phyloP scores from a whole-genome alignment of 257 asterid genomes.

The Jacaranda mimosifolia region DNA sequence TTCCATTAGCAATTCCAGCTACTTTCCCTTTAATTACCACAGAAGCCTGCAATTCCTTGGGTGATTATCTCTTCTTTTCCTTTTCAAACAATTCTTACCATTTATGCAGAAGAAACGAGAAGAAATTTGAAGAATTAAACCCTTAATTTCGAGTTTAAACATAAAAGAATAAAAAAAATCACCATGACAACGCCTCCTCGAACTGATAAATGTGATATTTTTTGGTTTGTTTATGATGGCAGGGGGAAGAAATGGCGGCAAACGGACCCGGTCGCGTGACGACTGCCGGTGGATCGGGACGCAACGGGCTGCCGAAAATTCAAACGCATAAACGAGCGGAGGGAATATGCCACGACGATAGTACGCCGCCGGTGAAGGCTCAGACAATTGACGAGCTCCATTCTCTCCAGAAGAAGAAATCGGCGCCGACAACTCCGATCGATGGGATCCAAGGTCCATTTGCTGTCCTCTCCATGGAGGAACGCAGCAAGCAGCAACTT shows the following conservation, averaged over 20 bases:
- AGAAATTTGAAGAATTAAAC: not conserved
- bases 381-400: constrained; percentile 57
- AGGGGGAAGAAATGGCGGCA: constrained; percentile 45
- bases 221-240: not conserved
- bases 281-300: constrained; percentile 26
- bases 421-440: constrained; percentile 55
- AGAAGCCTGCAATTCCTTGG: not conserved
- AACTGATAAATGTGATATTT: not conserved
- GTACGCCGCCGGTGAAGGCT: constrained; percentile 52
- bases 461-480: constrained; percentile 39
- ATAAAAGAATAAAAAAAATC: not conserved
- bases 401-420: constrained; percentile 58
- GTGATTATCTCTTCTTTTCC: not conserved
- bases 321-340: constrained; percentile 48
- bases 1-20: not conserved
- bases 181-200: no score
- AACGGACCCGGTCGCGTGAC: constrained; percentile 30
- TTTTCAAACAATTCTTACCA: not conserved
- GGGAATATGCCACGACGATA: constrained; percentile 54
- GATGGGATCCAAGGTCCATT: constrained; percentile 42
- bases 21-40: not conserved
- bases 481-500: constrained; percentile 49
- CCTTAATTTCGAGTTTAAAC: not conserved
- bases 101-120: not conserved
- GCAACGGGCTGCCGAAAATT: constrained; percentile 52